These are phyloP conservation scores for Boletellus emodensis DNA, from an alignment of 768 basidiomycete genomes.

Conservation along the genomic window DNA sequence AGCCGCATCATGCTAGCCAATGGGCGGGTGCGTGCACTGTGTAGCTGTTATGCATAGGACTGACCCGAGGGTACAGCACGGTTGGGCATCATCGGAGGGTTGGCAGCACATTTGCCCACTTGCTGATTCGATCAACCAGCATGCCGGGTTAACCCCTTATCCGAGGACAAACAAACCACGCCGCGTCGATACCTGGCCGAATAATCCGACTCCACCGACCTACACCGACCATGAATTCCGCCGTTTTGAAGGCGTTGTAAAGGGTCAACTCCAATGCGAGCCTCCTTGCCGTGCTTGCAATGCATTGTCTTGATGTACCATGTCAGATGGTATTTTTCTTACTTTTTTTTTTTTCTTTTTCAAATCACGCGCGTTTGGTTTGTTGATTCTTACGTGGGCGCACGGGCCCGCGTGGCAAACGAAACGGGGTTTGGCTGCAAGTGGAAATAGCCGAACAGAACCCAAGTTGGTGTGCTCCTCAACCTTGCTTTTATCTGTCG, in stretches of 20 bases:
- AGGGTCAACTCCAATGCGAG: slow-evolving; percentile 14
- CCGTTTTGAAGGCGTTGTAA: slow-evolving; percentile 12
- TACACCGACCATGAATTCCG: not conserved
- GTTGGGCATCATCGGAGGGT: slow-evolving; percentile 3
- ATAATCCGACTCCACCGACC: slow-evolving; percentile 7
- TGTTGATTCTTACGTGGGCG: slow-evolving; percentile 37
- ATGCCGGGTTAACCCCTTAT: slow-evolving; percentile 25
- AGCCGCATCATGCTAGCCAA: not conserved
- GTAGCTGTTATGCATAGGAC: not conserved
- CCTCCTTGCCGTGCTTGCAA: slow-evolving; percentile 20
- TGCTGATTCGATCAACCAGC: slow-evolving; percentile 21
- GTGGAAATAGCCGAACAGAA: slow-evolving; percentile 39
- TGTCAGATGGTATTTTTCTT: slow-evolving; percentile 27
- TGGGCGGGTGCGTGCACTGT: slow-evolving; percentile 10
- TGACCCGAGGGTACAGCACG: slow-evolving; percentile 2
- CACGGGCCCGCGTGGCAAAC: slow-evolving; percentile 39
- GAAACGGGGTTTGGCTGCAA: slow-evolving; percentile 36
- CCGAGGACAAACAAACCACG: slow-evolving; percentile 31
- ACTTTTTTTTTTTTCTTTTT: slow-evolving; percentile 24
- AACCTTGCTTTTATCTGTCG: slow-evolving; percentile 39
- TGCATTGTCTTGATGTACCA: slow-evolving; percentile 25
- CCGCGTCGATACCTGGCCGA: slow-evolving; percentile 9
- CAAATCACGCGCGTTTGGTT: slow-evolving; percentile 29
- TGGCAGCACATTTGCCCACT: slow-evolving; percentile 4
- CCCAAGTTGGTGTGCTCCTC: slow-evolving; percentile 38